Evolutionary conservation across 352 stramenopile species (phyloP), one percentile per base, ranked within the genome.

Genomic region (Globisporangium nagaii): DNA sequence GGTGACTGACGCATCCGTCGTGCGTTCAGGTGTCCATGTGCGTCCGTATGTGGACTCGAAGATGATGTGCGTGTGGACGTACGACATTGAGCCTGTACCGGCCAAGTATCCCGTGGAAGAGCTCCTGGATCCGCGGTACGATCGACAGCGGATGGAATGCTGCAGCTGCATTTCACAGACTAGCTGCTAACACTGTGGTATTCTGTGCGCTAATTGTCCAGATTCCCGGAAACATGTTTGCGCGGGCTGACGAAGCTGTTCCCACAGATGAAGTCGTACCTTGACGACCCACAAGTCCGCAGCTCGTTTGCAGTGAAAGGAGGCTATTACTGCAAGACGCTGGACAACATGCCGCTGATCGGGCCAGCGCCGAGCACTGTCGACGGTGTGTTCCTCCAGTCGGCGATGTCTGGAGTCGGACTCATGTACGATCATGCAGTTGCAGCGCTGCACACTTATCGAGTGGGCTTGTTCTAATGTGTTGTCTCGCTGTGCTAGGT

Each of bases 311-410:
- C 86, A 62, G 75, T 91, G 5, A 86, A 82, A 15, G 78, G 81
- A 15, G 78, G 78, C 3, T 89, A 91, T 62, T 91, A 88, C 47
- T 91, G 78, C 70, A 91, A 91, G 60, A 89, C 75, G 7, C 53
- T 84, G 42, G 78, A 89, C 66, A 89, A 88, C 48, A 68, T 86
- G 43, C 81, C 81, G 20, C 49, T 91, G 41, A 89, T 91, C 39
- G 80, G 80, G 15, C 71, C 71, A 11, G 73, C 75, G 12, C 72
- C 75, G 3, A 78, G 53, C 43, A 87, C 78, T 0, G 65, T 88
- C 43, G 70, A 80, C 15, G 78, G 78, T 5, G 60, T 89, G n/a
- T 89, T 72, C 44, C 59, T 88, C 9, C 76, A 88, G 59, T 84
- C 78, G 9, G 78, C 78, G 5, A 91, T 91, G 78, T 76, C 75